Evolutionary conservation across 345 rosid species (phyloP), one percentile per base, ranked within the genome.

Genomic region (Durio zibethinus): DNA sequence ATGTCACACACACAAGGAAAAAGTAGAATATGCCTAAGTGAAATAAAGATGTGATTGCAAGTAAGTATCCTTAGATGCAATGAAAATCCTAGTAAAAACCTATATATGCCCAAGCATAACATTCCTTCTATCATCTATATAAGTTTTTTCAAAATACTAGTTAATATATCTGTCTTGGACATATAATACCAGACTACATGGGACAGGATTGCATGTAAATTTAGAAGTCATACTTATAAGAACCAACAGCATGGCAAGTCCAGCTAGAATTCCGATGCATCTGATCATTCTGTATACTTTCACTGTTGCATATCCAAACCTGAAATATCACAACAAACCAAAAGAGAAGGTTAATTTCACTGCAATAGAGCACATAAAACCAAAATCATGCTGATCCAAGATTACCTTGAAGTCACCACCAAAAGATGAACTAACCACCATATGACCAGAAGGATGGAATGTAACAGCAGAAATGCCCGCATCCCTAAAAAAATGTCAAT

Each of bases 391-490:
- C 29, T 57, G 2, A 35, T 7, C 54, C 43, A 50, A 72, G 40
- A 81, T 81, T 88, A 93, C 99, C 99, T 96, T 96, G 80, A 96
- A 96, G 84, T 96, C 94, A 45, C 98, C 97, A 65, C 94, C 97
- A 53, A 81, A 84, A 25, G 99, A 96, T 71, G 99, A 79, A 74
- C 92, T 92, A 61, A 90, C 98, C 80, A 91, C 97, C 93, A 92
- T 88, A 57, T 52, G 79, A 75, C 85, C 79, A 45, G 85, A 86
- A 74, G 97, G 99, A 79, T 93, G 94, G 82, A 93, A 91, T 56
- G 88, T 88, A 75, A 96, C 50, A 38, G 94, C 87, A 53, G 99
- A 96, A 80, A 96, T 83, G 45, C 82, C 75, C n/a, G 92, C 93
- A 82, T 92, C 94, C 95, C 97, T 96, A 78, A 38, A 80, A 80